Base-by-base conservation (phyloP, 371 early-diverging fungal genomes). In the Capniomyces stellatus region DNA sequence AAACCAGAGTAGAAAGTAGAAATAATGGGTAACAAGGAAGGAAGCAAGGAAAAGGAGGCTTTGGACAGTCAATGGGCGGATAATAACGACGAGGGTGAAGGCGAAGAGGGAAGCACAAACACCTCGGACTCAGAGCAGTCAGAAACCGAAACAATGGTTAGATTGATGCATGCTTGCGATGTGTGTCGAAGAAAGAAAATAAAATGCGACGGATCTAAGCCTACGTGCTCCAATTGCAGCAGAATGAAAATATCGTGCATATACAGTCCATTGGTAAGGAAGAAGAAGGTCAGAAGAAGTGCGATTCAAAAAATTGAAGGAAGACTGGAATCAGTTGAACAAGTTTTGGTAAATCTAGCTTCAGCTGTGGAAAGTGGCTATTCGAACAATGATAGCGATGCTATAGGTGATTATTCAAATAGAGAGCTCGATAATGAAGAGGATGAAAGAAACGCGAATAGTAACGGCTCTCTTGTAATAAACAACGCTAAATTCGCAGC, bases 161-260 rank as follows among this genome's bases (percentile, higher is more conserved):
- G 58, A 47, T 60, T 67, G 25, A 51, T 67, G 46, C 67, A 66
- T 40, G 64, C 67, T 24, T 67, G 67, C 51, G 67, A 67, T 25
- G 62, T 60, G 59, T 62, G 28, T 57, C 48, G 64, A 42, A 67
- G 69, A 52, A 68, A 68, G 47, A 68, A 68, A 56, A 58, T 68
- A 54, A 68, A 68, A 52, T 68, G 69, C 58, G 71, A 68, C 46
- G 69, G 69, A 49, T 50, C 52, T 43, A 69, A 65, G 69, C 69
- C 69, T 19, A 47, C 57, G 30, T 69, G 69, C 55, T 46, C 66
- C 35, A 67, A 67, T 59, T 67, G 68, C 54, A 54, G 58, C 43
- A 59, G 68, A 15, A 57, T 67, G 64, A 57, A 60, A 57, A 63
- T 67, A 10, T 55, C 40, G 2, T 67, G 68, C 56, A 58, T 67